Evolutionary conservation across 2,329 filamentous ascomycete species (phyloP).

Genomic region (Claviceps purpurea): DNA sequence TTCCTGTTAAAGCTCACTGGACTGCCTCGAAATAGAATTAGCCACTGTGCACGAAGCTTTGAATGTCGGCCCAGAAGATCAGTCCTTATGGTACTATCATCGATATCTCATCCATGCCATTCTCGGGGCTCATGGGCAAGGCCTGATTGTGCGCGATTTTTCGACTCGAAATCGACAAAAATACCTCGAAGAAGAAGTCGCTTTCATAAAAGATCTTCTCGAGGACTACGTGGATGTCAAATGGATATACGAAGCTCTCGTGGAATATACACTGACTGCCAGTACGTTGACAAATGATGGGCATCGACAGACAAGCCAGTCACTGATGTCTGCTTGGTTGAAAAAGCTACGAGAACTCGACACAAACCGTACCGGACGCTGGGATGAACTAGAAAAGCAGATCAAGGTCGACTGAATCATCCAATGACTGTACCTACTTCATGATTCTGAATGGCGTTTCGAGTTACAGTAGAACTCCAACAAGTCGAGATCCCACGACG

Average conservation of each 20-base stretch:
- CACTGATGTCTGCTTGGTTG: constrained; percentile 41
- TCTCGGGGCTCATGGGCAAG: constrained; percentile 25
- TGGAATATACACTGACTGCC: constrained; percentile 50
- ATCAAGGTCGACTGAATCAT: constrained; percentile 6
- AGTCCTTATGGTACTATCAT: constrained; percentile 96
- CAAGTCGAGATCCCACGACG: background rate
- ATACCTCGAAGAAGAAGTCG: constrained; percentile 59
- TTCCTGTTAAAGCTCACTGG: background rate
- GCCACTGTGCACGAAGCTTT: constrained; percentile 62
- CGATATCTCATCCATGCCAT: constrained; percentile 69
- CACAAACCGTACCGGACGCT: constrained; percentile 59
- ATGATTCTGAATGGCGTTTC: background rate
- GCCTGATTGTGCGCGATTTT: constrained; percentile 22
- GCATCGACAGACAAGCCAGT: constrained; percentile 27
- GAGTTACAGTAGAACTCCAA: background rate
- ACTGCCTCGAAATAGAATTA: constrained; percentile 43
- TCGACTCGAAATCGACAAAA: constrained; percentile 44
- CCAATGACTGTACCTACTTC: background rate
- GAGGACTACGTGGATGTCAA: constrained; percentile 50
- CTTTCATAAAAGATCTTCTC: constrained; percentile 54
- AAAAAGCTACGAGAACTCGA: constrained; percentile 55
- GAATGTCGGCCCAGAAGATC: constrained; percentile 83
- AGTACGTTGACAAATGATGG: constrained; percentile 24
- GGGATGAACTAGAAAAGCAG: constrained; percentile 52
- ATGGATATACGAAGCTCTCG: constrained; percentile 78